Conservation (phyloP, 306 rosid species). For the Fragaria nilgerrensis region DNA sequence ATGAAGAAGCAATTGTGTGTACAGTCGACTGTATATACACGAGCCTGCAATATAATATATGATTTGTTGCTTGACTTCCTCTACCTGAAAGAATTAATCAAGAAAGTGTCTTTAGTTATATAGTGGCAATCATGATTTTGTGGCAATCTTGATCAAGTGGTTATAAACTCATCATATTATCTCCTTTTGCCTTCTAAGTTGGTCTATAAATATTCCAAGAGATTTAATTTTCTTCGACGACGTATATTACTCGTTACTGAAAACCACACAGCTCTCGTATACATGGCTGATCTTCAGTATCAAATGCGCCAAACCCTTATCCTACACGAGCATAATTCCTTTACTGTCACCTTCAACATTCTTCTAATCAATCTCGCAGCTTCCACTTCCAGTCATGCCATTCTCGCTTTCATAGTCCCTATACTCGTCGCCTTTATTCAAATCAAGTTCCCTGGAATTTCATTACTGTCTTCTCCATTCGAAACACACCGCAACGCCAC, state of each 20-base stretch:
- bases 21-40: neutral
- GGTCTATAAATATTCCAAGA: neutral
- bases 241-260: neutral
- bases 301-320: neutral
- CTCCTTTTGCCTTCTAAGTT: neutral
- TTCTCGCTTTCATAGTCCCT: constrained; percentile 8
- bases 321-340: neutral
- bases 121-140: too few relatives aligned
- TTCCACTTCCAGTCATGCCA: neutral
- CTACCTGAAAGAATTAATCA: neutral
- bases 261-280: neutral
- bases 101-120: too few relatives aligned
- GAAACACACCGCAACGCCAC: neutral
- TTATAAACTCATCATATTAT: neutral
- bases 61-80: neutral
- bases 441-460: constrained; percentile 4
- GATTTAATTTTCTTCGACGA: neutral
- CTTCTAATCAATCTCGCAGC: neutral
- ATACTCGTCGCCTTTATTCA: neutral
- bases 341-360: neutral
- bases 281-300: neutral
- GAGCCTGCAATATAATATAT: neutral
- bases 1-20: neutral
- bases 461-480: neutral
- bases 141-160: too few relatives aligned